A percentile compares a stretch with the other conserved stretches of the same genome.
These are phyloP conservation scores for Decorospora gaudefroyi DNA, from an alignment of 2,329 filamentous ascomycete species.

Conservation along the genomic window DNA sequence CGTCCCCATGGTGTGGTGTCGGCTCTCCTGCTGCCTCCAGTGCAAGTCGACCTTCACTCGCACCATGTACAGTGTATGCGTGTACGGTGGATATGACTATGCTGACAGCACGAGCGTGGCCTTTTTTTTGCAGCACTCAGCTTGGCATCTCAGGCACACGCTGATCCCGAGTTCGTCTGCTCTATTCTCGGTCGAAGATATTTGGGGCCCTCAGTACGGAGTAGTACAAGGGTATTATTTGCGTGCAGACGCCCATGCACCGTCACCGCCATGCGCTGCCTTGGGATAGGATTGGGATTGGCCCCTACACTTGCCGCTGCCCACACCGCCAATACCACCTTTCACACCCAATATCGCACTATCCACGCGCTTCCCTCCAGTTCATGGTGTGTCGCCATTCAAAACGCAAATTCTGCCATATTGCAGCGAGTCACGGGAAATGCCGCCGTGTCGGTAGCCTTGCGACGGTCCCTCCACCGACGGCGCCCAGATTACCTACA, in stretches of 20 bases:
- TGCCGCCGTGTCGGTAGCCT: conserved; percentile 1
- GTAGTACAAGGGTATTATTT: too few species aligned
- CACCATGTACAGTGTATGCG: too few species aligned
- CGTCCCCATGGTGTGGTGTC: too few species aligned
- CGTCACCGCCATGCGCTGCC: conserved; percentile 5
- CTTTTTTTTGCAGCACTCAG: background rate
- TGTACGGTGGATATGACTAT: too few species aligned
- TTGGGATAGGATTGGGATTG: background rate
- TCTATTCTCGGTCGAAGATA: conserved; percentile 12
- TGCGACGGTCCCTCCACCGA: conserved; percentile 5
- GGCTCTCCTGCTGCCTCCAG: too few species aligned
- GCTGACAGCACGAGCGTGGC: conserved; percentile 5
- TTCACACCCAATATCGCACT: background rate
- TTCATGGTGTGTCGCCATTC: conserved; percentile 5
- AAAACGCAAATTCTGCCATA: conserved; percentile 7
- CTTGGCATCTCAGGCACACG: conserved; percentile 10
- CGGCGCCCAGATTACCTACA: conserved; percentile 1
- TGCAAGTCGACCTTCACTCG: too few species aligned
- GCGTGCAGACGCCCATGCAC: conserved; percentile 5
- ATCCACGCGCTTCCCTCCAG: conserved; percentile 3
- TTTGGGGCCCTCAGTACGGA: background rate
- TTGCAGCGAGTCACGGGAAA: conserved; percentile 12
- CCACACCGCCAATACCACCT: conserved; percentile 12
- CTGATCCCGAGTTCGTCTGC: conserved; percentile 8
- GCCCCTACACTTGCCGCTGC: conserved; percentile 3